These are phyloP conservation scores for Schizochytrium sp. DNA, from an alignment of 108 stramenopile species.

Conservation along the genomic window DNA sequence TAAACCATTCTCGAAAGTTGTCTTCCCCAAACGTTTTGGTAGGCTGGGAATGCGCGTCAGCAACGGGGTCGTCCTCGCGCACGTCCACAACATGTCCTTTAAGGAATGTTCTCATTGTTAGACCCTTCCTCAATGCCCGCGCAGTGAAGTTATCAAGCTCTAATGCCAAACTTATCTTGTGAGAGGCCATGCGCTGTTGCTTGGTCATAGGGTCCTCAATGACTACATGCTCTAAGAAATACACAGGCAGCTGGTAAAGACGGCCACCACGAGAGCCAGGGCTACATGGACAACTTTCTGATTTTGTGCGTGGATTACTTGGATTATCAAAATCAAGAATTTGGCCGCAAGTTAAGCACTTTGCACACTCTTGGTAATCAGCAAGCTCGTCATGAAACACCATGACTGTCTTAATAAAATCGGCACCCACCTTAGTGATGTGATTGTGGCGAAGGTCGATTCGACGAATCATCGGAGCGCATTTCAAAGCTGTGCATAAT, in stretches of 20 bases:
- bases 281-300: neutral
- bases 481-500: neutral
- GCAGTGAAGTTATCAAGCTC: conserved; percentile 19
- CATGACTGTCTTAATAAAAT: neutral
- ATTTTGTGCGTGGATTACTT: conserved; percentile 5
- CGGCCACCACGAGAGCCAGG: conserved; percentile 42
- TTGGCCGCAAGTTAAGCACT: neutral
- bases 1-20: neutral
- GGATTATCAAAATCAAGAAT: conserved; percentile 2
- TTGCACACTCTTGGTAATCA: conserved; percentile 15
- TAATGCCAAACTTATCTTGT: conserved; percentile 5
- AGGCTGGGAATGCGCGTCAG: neutral
- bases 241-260: conserved; percentile 33
- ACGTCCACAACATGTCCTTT: neutral
- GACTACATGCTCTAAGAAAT: conserved; percentile 48
- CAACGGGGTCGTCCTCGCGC: neutral
- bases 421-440: conserved; percentile 31
- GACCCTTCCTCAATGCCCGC: neutral
- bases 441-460: conserved; percentile 35
- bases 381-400: conserved; percentile 9
- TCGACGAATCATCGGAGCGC: conserved; percentile 33
- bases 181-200: conserved; percentile 13
- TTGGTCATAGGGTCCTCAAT: conserved; percentile 36
- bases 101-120: neutral
- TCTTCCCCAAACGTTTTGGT: neutral